Evolutionary conservation across 75 land plant species (phyloP).

Genomic region (Picea sitchensis): DNA sequence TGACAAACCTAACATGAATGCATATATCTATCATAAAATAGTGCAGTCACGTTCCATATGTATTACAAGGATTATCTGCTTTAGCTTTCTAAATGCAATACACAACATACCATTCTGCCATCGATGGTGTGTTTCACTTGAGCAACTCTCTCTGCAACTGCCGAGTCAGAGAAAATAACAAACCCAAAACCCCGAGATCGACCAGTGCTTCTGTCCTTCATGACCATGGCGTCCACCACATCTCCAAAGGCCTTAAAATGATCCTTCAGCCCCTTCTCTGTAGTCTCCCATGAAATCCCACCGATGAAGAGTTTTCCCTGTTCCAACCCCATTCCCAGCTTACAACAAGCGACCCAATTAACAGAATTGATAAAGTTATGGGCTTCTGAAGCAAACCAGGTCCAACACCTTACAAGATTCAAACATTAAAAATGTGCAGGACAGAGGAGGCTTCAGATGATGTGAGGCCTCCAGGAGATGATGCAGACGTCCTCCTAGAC

Average conservation of each 20-base stretch:
- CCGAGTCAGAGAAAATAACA: conserved; percentile 75
- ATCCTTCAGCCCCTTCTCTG: conserved; percentile 79
- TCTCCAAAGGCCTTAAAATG: conserved; percentile 78
- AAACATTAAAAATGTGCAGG: background rate
- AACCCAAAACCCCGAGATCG: conserved; percentile 95
- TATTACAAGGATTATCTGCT: too few species aligned
- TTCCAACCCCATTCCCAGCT: conserved; percentile 58
- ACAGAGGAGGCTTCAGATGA: background rate
- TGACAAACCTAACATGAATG: background rate
- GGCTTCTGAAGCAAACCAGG: background rate
- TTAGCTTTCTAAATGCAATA: too few species aligned
- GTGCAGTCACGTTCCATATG: background rate
- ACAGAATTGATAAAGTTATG: background rate
- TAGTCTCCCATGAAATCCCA: conserved; percentile 95
- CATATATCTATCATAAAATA: background rate
- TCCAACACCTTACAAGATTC: background rate
- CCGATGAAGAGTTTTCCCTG: conserved; percentile 86
- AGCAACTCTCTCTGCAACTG: conserved; percentile 89
- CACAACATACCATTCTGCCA: conserved; percentile 56
- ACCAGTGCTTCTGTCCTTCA: conserved; percentile 90
- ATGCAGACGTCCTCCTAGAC: background rate
- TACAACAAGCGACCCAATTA: too few species aligned
- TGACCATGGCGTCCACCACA: conserved; percentile 82
- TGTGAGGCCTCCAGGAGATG: background rate
- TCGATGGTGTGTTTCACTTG: conserved; percentile 80